phyloP scores from a whole-genome alignment of 2,329 filamentous ascomycete genomes.

The Akanthomyces uredinophilus region DNA sequence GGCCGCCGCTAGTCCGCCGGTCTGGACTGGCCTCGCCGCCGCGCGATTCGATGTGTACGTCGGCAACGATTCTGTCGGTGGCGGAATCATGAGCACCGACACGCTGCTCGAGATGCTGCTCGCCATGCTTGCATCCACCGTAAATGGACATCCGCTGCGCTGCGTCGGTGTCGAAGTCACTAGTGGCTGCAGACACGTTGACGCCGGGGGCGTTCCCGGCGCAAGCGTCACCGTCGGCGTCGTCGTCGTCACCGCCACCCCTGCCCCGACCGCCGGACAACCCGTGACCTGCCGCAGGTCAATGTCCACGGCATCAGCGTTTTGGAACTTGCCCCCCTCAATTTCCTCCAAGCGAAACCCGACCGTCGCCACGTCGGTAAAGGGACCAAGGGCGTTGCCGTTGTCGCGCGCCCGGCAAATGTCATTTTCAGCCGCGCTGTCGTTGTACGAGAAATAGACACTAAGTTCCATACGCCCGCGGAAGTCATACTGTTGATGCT shows the following conservation, averaged over 20 bases:
- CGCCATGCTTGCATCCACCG: conserved; percentile 11
- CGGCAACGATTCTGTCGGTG: not conserved
- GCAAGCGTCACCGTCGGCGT: not conserved
- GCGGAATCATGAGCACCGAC: not conserved
- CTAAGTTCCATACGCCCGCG: not conserved
- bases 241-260: not conserved
- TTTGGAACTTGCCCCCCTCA: not conserved
- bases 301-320: not conserved
- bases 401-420: not conserved
- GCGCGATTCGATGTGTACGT: not conserved
- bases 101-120: conserved; percentile 18
- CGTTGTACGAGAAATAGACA: not conserved
- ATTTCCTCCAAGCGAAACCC: not conserved
- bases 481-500: not conserved
- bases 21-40: not conserved
- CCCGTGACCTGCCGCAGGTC: not conserved
- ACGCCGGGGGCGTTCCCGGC: not conserved
- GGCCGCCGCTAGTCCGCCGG: not conserved
- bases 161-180: not conserved
- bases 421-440: not conserved
- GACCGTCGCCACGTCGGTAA: not conserved
- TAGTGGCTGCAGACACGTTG: not conserved
- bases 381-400: not conserved
- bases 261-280: not conserved
- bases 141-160: not conserved